Evolutionary conservation across 768 basidiomycete genomes (phyloP).

Genomic region (Mycena epipterygia): DNA sequence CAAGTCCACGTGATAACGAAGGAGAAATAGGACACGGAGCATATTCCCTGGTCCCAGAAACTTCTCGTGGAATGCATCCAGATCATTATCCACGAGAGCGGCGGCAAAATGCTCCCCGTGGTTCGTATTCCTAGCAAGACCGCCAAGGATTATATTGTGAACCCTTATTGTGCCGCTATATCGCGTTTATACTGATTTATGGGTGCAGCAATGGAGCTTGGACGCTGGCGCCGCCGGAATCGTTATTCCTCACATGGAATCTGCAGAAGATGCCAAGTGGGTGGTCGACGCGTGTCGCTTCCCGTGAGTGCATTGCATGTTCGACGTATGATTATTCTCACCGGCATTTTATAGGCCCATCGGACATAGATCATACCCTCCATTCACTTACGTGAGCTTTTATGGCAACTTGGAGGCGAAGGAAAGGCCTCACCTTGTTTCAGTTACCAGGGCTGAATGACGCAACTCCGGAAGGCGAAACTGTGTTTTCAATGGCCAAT

Average conservation of each 20-base stretch:
- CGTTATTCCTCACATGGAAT: slow-evolving; percentile 8
- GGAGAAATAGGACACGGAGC: slow-evolving; percentile 3
- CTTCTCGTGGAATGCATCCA: slow-evolving; percentile 11
- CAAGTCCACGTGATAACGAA: not conserved
- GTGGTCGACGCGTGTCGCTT: slow-evolving; percentile 7
- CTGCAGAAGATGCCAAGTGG: not conserved
- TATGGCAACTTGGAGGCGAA: not conserved
- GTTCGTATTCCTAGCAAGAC: slow-evolving; percentile 20
- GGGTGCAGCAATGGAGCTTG: slow-evolving; percentile 2
- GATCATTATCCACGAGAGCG: slow-evolving; percentile 19
- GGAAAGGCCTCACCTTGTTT: not conserved
- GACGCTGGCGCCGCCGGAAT: slow-evolving; percentile 8
- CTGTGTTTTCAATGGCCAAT: slow-evolving; percentile 9
- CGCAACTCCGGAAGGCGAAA: slow-evolving; percentile 1
- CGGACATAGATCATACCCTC: slow-evolving; percentile 20
- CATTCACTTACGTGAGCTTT: slow-evolving; percentile 14
- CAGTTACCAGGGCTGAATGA: slow-evolving; percentile 10
- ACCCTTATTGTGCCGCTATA: not conserved
- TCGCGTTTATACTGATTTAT: not conserved
- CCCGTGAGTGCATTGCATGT: not conserved
- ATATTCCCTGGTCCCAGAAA: not conserved
- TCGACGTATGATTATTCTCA: not conserved
- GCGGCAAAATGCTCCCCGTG: slow-evolving; percentile 16
- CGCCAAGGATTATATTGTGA: slow-evolving; percentile 15
- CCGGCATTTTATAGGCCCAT: not conserved